A percentile compares a stretch with the other conserved stretches of the same genome.
Evolutionary conservation across 116 monocot genomes (phyloP).

Genomic region (Trichopus zeylanicus): DNA sequence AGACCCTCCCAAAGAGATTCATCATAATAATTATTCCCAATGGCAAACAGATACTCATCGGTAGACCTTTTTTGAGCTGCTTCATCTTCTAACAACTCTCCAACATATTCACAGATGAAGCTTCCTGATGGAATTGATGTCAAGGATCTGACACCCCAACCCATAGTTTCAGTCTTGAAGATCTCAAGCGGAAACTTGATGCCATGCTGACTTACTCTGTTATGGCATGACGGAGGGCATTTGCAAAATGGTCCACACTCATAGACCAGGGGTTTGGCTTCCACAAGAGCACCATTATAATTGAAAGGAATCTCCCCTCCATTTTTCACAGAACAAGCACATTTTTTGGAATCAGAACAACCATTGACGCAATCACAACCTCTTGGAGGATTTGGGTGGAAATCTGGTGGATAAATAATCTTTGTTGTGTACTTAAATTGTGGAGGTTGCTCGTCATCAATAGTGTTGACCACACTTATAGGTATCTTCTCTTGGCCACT

Average conservation of each 20-base stretch:
- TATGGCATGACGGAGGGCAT: constrained; percentile 52
- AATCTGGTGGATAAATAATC: constrained; percentile 25
- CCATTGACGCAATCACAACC: constrained; percentile 40
- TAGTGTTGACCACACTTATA: constrained; percentile 33
- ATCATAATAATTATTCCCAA: constrained; percentile 50
- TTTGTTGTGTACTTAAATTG: constrained; percentile 31
- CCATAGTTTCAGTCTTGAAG: constrained; percentile 56
- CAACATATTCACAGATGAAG: constrained; percentile 59
- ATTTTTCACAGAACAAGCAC: constrained; percentile 56
- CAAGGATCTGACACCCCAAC: constrained; percentile 54
- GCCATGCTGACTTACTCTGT: constrained; percentile 60
- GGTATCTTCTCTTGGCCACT: constrained; percentile 42
- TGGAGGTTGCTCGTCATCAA: constrained; percentile 26
- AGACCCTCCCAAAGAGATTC: constrained; percentile 46
- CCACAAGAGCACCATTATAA: constrained; percentile 30
- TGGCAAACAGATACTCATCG: constrained; percentile 63
- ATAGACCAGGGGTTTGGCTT: constrained; percentile 48
- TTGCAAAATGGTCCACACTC: constrained; percentile 66
- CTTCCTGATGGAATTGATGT: constrained; percentile 42
- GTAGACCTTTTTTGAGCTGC: constrained; percentile 43
- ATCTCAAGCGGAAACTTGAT: constrained; percentile 37
- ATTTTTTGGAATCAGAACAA: constrained; percentile 37
- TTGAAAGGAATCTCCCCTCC: constrained; percentile 63
- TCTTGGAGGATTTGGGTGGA: constrained; percentile 10
- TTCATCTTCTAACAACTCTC: constrained; percentile 43